Evolutionary conservation across 805 yeast species (phyloP).

Genomic region (Cyberlindnera mississippiensis): DNA sequence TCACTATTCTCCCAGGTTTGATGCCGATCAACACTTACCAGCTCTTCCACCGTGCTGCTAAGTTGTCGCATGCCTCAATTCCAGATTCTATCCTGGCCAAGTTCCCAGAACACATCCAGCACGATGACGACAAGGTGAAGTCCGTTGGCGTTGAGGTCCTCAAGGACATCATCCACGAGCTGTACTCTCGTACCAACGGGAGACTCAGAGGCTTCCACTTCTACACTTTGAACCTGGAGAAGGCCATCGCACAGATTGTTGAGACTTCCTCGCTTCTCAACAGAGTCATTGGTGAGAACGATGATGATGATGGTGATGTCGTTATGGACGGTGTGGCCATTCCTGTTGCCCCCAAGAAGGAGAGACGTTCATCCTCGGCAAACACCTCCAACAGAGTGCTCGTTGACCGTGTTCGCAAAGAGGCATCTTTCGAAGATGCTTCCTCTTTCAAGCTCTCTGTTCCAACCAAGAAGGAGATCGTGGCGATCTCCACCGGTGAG

Average conservation of each 20-base stretch:
- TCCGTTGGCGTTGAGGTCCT: slow-evolving; percentile 76
- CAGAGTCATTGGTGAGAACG: slow-evolving; percentile 41
- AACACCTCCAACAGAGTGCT: slow-evolving; percentile 40
- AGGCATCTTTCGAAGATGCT: slow-evolving; percentile 25
- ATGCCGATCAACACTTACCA: slow-evolving; percentile 88
- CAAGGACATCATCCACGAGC: slow-evolving; percentile 55
- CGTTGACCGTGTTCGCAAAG: slow-evolving; percentile 28
- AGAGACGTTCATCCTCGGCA: slow-evolving; percentile 21
- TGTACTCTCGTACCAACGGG: slow-evolving; percentile 49
- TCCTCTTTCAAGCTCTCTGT: slow-evolving; percentile 22
- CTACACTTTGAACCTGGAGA: slow-evolving; percentile 88
- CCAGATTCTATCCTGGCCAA: slow-evolving; percentile 51
- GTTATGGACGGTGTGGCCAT: slow-evolving; percentile 1
- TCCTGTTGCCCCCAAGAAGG: slow-evolving; percentile 5
- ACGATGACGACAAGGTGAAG: slow-evolving; percentile 79
- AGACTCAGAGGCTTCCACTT: slow-evolving; percentile 84
- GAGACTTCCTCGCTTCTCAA: slow-evolving; percentile 54
- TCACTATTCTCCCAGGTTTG: slow-evolving; percentile 78
- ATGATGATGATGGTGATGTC: slow-evolving; percentile 27
- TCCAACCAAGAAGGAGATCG: slow-evolving; percentile 51
- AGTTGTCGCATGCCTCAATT: slow-evolving; percentile 79
- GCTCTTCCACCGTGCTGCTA: slow-evolving; percentile 84
- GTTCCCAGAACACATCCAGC: slow-evolving; percentile 51
- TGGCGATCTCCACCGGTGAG: slow-evolving; percentile 79
- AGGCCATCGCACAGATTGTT: slow-evolving; percentile 82